Conservation (phyloP, 1,284 basidiomycete genomes). For the Pseudozyma thailandica region DNA sequence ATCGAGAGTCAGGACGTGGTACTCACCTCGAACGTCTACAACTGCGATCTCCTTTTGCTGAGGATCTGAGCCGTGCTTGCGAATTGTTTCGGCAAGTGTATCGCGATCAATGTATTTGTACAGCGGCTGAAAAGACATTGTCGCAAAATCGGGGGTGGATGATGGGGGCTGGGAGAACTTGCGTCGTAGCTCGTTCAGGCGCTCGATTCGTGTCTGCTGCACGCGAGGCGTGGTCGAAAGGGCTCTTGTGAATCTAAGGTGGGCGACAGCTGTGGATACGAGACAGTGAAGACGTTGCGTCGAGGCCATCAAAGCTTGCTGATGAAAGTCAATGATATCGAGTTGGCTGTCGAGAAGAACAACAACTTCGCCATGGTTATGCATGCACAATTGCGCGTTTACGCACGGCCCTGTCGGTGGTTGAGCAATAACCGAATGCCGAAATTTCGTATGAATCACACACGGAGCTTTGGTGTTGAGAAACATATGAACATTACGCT, state of each 20-base stretch:
- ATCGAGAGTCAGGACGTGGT: neutral
- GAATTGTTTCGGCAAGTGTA: constrained; percentile 45
- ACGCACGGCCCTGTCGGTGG: too few species aligned
- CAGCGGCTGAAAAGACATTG: constrained; percentile 54
- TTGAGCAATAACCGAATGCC: too few species aligned
- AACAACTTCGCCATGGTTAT: too few species aligned
- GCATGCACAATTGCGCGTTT: too few species aligned
- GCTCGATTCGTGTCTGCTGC: neutral
- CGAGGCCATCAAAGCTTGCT: neutral
- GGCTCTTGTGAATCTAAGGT: neutral
- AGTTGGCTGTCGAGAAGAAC: neutral
- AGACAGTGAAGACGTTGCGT: neutral
- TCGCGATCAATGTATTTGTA: constrained; percentile 60
- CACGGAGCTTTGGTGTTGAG: too few species aligned
- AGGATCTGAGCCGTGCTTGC: constrained; percentile 22
- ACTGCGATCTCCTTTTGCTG: constrained; percentile 50
- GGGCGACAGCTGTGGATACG: neutral
- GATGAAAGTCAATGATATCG: too few species aligned
- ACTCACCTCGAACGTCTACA: constrained; percentile 62
- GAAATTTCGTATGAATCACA: too few species aligned
- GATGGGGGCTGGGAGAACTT: constrained; percentile 22
- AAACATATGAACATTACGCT: too few species aligned
- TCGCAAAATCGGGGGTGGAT: neutral
- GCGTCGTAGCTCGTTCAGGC: constrained; percentile 20
- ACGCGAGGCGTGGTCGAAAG: neutral